Conservation (phyloP, 495 filamentous ascomycete species). For the Tuber magnatum region DNA sequence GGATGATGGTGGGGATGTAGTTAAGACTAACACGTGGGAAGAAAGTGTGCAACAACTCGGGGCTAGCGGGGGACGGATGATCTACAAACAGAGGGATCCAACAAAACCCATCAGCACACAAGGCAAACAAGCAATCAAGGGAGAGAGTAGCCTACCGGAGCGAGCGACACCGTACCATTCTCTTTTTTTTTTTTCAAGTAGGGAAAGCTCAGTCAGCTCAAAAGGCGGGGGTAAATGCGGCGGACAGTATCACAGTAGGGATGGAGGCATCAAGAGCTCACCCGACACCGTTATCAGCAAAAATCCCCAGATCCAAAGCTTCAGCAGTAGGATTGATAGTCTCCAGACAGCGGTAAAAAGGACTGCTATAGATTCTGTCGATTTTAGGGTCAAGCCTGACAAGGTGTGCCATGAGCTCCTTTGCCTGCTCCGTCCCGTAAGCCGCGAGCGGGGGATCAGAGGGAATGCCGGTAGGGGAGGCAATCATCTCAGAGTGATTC, state of each 20-base stretch:
- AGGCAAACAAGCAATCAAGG: neutral
- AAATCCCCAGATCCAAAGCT: slow-evolving; percentile 44
- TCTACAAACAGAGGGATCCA: slow-evolving; percentile 30
- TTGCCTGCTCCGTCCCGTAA: slow-evolving; percentile 76
- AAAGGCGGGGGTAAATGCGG: slow-evolving; percentile 6
- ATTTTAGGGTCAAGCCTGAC: slow-evolving; percentile 55
- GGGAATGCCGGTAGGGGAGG: slow-evolving; percentile 73
- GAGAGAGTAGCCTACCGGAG: slow-evolving; percentile 48
- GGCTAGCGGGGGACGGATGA: slow-evolving; percentile 68
- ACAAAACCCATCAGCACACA: neutral
- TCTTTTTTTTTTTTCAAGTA: slow-evolving; percentile 40
- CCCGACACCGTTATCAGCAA: slow-evolving; percentile 40
- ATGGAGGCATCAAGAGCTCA: slow-evolving; percentile 10
- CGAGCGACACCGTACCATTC: slow-evolving; percentile 83
- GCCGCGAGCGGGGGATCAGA: slow-evolving; percentile 80
- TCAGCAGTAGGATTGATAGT: slow-evolving; percentile 68
- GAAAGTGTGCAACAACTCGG: slow-evolving; percentile 52
- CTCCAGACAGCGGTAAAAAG: slow-evolving; percentile 89
- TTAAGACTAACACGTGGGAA: slow-evolving; percentile 56
- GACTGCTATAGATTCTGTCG: slow-evolving; percentile 71
- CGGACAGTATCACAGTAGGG: neutral
- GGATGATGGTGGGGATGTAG: slow-evolving; percentile 56
- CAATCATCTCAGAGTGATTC: slow-evolving; percentile 59
- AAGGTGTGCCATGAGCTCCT: slow-evolving; percentile 65
- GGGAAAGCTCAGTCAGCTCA: neutral